Base-by-base conservation (phyloP, 257 asterid species). In the Ballota nigra region DNA sequence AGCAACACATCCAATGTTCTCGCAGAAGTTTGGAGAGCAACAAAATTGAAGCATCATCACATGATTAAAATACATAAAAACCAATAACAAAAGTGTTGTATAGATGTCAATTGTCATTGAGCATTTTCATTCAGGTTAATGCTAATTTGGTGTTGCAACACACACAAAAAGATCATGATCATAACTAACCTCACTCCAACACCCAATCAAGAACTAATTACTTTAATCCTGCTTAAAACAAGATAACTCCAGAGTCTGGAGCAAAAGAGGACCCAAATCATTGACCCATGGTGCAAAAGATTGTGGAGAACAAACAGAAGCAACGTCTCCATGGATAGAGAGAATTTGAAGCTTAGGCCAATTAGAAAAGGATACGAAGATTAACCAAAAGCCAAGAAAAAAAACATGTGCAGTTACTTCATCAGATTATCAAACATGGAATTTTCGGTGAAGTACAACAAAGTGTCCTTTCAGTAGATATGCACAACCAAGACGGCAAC, bases 201-300 rank as follows among this genome's bases (percentile, higher is more conserved):
- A 52, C 51, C 4, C 20, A 31, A 59, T 18, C 18, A 4, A 15
- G 3, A 16, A 18, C 56, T 49, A 49, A 49, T 18, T 13, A 19
- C 4, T 51, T 51, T 18, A 51, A 26, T 12, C 45, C 31, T 33
- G 1, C n/a, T 47, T 66, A 28, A 65, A 10, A 34, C 60, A 57
- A 15, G 40, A 43, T 22, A 18, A 45, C 13, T 53, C 60, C n/a
- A 38, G 24, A 55, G 3, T 40, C 55, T 58, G 49, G 20, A 58
- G 51, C 29, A 74, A 23, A 43, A 74, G 23, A 67, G 15, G 47
- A 58, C 40, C 55, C 10, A 34, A 58, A 59, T 59, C 68, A 41
- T 23, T 18, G 5, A 58, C 38, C 53, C 51, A 36, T 26, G 8
- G 60, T 19, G 29, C 31, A 23, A 26, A 52, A 63, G 18, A 68